Percentiles rank a stretch among this genome's conserved stretches.
Conservation (phyloP, 2,329 filamentous ascomycete species). For the Paraconiothyrium brasiliense region DNA sequence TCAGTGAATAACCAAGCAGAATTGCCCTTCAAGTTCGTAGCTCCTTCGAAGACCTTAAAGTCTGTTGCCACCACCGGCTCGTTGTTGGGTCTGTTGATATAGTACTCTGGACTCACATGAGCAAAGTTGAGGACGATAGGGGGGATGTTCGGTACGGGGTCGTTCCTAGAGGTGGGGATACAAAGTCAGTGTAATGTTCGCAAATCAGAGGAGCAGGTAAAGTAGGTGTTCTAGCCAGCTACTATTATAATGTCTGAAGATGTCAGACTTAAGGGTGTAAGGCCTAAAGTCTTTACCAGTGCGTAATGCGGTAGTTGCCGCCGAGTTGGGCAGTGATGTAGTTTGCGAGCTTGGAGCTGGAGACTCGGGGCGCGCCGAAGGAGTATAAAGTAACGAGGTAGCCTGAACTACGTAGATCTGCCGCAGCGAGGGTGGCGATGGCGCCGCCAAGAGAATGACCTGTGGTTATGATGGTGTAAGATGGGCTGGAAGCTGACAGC, state of each 20-base stretch:
- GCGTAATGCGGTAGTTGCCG: slow-evolving; percentile 71
- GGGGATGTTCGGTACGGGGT: slow-evolving; percentile 74
- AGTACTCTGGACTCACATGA: slow-evolving; percentile 76
- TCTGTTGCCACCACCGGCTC: slow-evolving; percentile 31
- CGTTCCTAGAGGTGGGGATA: slow-evolving; percentile 50
- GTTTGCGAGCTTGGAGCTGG: slow-evolving; percentile 64
- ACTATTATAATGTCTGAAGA: too few relatives aligned
- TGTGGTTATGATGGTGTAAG: slow-evolving; percentile 65
- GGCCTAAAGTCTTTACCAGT: slow-evolving; percentile 48
- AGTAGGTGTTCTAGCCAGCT: too few relatives aligned
- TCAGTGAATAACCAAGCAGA: slow-evolving; percentile 38
- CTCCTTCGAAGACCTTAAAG: slow-evolving; percentile 35
- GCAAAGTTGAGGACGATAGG: slow-evolving; percentile 68
- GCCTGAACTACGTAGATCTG: slow-evolving; percentile 52
- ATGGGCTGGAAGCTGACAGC: slow-evolving; percentile 59
- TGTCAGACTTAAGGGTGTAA: too few relatives aligned
- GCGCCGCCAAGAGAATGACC: slow-evolving; percentile 77
- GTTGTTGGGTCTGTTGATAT: slow-evolving; percentile 40
- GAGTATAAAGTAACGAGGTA: slow-evolving; percentile 58
- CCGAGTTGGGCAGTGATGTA: slow-evolving; percentile 65
- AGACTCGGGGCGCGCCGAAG: slow-evolving; percentile 74
- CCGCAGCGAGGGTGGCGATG: slow-evolving; percentile 68
- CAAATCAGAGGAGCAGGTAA: too few relatives aligned
- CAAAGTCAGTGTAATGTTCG: too few relatives aligned
- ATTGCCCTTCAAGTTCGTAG: slow-evolving; percentile 41